Base-by-base conservation (phyloP, 257 asterid species). In the Cynanchum wilfordii region DNA sequence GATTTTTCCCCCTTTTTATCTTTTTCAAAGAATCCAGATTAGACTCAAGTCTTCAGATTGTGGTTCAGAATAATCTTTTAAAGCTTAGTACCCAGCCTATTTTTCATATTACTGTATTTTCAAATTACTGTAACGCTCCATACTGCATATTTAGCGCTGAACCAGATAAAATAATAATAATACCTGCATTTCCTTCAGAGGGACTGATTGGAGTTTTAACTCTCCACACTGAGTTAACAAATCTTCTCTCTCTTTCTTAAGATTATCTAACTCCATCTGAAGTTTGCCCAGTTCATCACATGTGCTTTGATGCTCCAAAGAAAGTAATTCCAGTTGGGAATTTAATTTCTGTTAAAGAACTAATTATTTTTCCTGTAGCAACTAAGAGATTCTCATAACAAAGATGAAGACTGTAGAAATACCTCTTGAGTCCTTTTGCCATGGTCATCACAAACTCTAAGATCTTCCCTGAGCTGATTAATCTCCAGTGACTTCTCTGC, bases 391-490 rank as follows among this genome's bases (percentile, higher is more conserved):
- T 59, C 44, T 36, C 24, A 73, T 71, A n/a, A 77, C 17, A 71
- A 42, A 49, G 73, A 77, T 56, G 60, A 62, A 57, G 24, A 64
- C 66, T 69, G 62, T 44, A 42, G 25, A 57, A 70, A 60, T 66
- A 85, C 96, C 88, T 87, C 87, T 69, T 75, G 81, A 64, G 84
- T 79, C 70, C 66, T 80, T 78, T 76, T 74, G 68, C 74, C 78
- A 58, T 55, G 76, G 58, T 81, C 87, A 79, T 81, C 85, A 30
- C 82, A 77, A 77, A 72, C 81, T 62, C 75, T 73, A 73, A 83
- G 78, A 72, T 80, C 87, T 70, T 78, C 77, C 78, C 84, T 77
- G 57, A 85, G 77, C 74, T 70, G 80, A 80, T 83, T 81, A 69
- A 75, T 74, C 81, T 81, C 89, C 20, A 81, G 77, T 36, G 80